Conservation (phyloP, 2,329 filamentous ascomycete genomes). For the Beauveria rudraprayagi region DNA sequence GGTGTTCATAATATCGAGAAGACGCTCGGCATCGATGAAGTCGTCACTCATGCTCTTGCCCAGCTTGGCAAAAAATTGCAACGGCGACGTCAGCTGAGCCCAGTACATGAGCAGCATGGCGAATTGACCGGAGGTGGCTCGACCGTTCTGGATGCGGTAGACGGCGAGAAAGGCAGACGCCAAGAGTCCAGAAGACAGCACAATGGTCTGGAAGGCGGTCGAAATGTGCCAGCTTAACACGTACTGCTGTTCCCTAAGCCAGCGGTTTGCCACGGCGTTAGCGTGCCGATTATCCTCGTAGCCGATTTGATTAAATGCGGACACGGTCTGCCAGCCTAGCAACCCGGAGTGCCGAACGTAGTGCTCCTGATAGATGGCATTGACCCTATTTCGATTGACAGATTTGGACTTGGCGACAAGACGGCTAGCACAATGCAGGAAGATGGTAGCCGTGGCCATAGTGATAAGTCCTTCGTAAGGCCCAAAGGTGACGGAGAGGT, state of each 20-base stretch:
- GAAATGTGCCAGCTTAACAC: conserved; percentile 40
- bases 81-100: conserved; percentile 61
- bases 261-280: conserved; percentile 37
- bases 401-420: conserved; percentile 43
- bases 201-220: conserved; percentile 49
- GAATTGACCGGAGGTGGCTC: conserved; percentile 58
- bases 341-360: conserved; percentile 48
- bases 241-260: conserved; percentile 30
- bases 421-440: conserved; percentile 44
- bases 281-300: conserved; percentile 49
- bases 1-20: conserved; percentile 50
- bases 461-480: conserved; percentile 57
- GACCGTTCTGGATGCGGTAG: conserved; percentile 56
- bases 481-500: conserved; percentile 50
- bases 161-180: conserved; percentile 53
- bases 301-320: conserved; percentile 50
- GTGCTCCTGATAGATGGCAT: conserved; percentile 47
- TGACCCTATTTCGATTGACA: conserved; percentile 42
- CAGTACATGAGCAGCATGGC: conserved; percentile 67
- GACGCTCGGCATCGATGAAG: conserved; percentile 49
- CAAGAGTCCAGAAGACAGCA: conserved; percentile 62
- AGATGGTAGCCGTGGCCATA: conserved; percentile 47
- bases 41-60: conserved; percentile 49
- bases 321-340: conserved; percentile 51
- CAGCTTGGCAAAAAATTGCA: conserved; percentile 59